Evolutionary conservation across 768 basidiomycete species (phyloP), one percentile per base, ranked within the genome.

Genomic region (Pholiota microspora): DNA sequence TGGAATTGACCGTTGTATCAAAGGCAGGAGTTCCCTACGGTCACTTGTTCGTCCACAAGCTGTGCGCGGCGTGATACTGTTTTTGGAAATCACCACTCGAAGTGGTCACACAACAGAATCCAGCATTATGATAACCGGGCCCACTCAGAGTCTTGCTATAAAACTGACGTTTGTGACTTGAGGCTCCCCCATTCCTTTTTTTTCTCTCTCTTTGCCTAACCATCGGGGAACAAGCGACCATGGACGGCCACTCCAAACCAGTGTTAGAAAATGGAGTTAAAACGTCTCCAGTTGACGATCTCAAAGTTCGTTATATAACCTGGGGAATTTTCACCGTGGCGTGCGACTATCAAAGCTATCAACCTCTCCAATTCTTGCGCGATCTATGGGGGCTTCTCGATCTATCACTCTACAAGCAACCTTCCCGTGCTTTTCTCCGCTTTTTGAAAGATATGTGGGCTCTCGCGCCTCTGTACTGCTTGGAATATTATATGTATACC

Each of bases 301-400:
- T 50, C 40, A 23, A 12, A 42, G 56, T 71, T 28, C 57, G 55
- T 18, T 65, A 60, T 23, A 51, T 65, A n/a, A 59, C 62, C 13
- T 67, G 69, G 69, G 73, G 71, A 2, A 72, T 73, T 23, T 76
- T 75, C 54, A 59, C 64, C 16, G 54, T 74, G 40, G 72, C 69
- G 7, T 72, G 70, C 48, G 70, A 67, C 8, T 42, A 44, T 16
- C 31, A 49, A 21, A 0, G 56, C 59, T 27, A 31, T 40, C 25
- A n/a, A 40, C 35, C 36, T 52, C 29, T 57, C 52, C 29, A 36
- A 48, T 25, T 35, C 46, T 23, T 24, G 38, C 13, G 18, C 45
- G 15, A 21, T 10, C 32, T n/a, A 16, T 29, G 29, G 35, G 35
- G 16, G 16, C 42, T 7, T 27, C 49, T 18, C 8, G 8, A 36